These are phyloP conservation scores for Plasmodium cynomolgi DNA, from an alignment of 169 alveolate species.

Conservation along the genomic window DNA sequence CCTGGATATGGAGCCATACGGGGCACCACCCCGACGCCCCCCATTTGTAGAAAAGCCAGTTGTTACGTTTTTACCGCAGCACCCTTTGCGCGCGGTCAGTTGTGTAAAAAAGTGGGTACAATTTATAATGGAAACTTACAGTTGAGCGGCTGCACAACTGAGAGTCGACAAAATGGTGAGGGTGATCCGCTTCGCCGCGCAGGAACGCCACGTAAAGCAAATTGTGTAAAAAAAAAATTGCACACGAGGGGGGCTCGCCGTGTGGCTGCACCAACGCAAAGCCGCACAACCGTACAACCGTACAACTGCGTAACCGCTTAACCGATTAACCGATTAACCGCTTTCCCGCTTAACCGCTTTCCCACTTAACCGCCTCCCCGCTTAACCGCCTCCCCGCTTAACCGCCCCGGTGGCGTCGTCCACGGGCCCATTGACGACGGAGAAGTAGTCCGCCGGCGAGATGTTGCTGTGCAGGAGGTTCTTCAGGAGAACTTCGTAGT, in stretches of 20 bases:
- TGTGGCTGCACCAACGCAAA: too few species aligned
- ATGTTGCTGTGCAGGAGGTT: slow-evolving; percentile 39
- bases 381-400: not conserved
- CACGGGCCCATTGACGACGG: slow-evolving; percentile 61
- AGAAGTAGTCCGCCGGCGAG: slow-evolving; percentile 57
- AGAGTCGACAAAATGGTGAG: not conserved
- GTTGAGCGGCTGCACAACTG: not conserved
- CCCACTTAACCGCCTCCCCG: not conserved
- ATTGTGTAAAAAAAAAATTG: not conserved
- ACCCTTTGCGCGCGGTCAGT: not conserved
- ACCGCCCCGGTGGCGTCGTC: slow-evolving; percentile 53
- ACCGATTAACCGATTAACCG: not conserved
- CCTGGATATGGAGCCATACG: not conserved
- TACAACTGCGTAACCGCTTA: too few species aligned
- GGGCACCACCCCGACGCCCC: not conserved
- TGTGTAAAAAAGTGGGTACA: not conserved
- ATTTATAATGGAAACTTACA: not conserved
- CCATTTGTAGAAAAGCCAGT: not conserved
- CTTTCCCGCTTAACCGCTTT: not conserved
- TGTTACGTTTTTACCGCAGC: not conserved
- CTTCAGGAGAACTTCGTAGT: slow-evolving; percentile 66
- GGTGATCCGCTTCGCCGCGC: not conserved
- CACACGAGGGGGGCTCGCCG: not conserved
- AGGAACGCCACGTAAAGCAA: not conserved
- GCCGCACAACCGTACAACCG: too few species aligned